Evolutionary conservation across 257 asterid species (phyloP), one percentile per base, ranked within the genome.

Genomic region (Fraxinus americana): DNA sequence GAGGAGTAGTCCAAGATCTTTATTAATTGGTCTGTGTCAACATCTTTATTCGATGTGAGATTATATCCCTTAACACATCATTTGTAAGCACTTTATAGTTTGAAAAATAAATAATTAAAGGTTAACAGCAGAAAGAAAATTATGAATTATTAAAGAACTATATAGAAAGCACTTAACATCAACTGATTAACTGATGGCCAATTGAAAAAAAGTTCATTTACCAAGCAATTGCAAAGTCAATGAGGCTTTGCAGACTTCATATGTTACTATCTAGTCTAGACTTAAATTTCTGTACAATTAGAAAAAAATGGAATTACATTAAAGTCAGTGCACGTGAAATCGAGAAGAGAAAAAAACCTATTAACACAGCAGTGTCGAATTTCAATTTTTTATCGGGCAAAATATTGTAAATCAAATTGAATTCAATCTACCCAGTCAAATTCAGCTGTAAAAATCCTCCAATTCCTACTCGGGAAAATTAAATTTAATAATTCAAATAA

Each of bases 291-390:
- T 52, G 34, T 5, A 50, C 34, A 32, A 27, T 39, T 67, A 34
- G 54, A 72, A 59, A 75, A 69, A 75, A 65, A 29, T 11, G 34
- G 69, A 27, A 65, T 50, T 52, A 67, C 71, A 69, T 5, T 36
- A 61, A 67, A 71, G 80, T 79, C 74, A 80, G 25, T n/a, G 70
- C 79, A 73, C 45, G 12, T 19, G 66, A 68, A 50, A 45, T 57
- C 79, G 68, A 82, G 19, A 41, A 45, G 57, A 68, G 30, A 29
- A 29, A 35, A 68, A 70, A 45, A 45, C 19, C 52, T 2, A 73
- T 61, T 25, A 61, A 23, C 14, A 50, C 35, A 4, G 25, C 73
- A 29, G 65, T 39, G 77, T 77, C 72, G 21, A 76, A 29, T 65
- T 29, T 63, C 29, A 48, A 52, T 14, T 14, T 27, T 73, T 52